Evolutionary conservation across 2,329 filamentous ascomycete genomes (phyloP).

Genomic region (Cytospora mali): DNA sequence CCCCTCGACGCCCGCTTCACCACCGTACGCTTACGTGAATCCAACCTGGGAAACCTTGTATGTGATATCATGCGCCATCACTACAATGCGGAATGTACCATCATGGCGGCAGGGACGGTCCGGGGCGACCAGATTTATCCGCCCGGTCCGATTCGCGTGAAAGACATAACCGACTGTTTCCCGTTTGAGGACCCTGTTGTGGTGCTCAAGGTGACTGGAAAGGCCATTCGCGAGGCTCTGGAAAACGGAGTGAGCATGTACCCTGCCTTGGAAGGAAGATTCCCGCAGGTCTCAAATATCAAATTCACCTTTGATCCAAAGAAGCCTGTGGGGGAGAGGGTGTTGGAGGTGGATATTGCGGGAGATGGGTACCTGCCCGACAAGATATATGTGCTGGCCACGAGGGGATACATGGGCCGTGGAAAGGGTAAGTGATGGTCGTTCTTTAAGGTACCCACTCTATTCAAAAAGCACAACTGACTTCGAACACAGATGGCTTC

Average conservation of each 20-base stretch:
- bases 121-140: constrained; percentile 88
- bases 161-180: constrained; percentile 86
- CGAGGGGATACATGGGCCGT: constrained; percentile 84
- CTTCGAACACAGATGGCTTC: constrained; percentile 66
- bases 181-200: constrained; percentile 92
- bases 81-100: constrained; percentile 76
- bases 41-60: constrained; percentile 87
- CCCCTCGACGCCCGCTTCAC: constrained; percentile 86
- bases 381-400: constrained; percentile 72
- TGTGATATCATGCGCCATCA: constrained; percentile 89
- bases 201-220: constrained; percentile 70
- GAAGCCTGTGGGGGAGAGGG: constrained; percentile 60
- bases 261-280: constrained; percentile 71
- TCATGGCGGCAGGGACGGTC: constrained; percentile 86
- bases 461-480: background rate
- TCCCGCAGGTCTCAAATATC: constrained; percentile 87
- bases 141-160: constrained; percentile 74
- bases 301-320: constrained; percentile 71
- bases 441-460: background rate
- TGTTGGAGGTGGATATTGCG: constrained; percentile 64
- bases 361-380: constrained; percentile 63
- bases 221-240: constrained; percentile 74
- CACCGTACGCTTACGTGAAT: constrained; percentile 75
- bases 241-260: constrained; percentile 83
- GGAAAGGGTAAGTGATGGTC: constrained; percentile 60